These are phyloP conservation scores for Juglanconis juglandina DNA, from an alignment of 2,329 filamentous ascomycete species.

Conservation along the genomic window DNA sequence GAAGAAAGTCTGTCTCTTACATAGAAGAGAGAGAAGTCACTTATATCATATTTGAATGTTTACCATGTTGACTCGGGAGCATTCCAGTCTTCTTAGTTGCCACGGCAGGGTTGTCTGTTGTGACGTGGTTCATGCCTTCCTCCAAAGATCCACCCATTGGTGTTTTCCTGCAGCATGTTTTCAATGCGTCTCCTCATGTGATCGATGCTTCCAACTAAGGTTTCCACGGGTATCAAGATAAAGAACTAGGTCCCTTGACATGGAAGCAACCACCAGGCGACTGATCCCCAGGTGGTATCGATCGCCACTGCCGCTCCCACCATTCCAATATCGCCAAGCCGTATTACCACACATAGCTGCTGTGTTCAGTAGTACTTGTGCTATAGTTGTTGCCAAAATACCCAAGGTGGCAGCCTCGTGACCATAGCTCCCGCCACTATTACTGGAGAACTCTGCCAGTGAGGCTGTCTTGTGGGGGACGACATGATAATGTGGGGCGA, in stretches of 20 bases:
- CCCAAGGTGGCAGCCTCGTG: not conserved
- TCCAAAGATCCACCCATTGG: not conserved
- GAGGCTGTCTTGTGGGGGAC: not conserved
- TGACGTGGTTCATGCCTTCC: not conserved
- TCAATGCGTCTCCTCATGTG: not conserved
- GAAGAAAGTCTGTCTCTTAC: not conserved
- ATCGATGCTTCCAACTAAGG: not conserved
- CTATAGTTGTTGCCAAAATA: not conserved
- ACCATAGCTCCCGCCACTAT: not conserved
- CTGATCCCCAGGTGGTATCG: too few relatives aligned
- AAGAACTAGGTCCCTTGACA: not conserved
- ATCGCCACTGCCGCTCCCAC: not conserved
- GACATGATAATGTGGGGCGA: not conserved
- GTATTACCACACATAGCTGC: not conserved
- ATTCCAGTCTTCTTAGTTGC: not conserved
- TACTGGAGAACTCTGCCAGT: not conserved
- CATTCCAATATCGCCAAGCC: not conserved
- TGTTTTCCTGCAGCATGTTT: not conserved
- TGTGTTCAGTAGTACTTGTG: not conserved
- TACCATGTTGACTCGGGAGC: not conserved
- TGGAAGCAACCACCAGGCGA: not conserved
- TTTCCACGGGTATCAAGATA: not conserved
- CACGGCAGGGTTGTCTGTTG: not conserved
- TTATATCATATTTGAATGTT: not conserved
- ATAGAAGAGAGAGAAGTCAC: not conserved